These are phyloP conservation scores for Stemphylium lycopersici DNA, from an alignment of 2,329 filamentous ascomycete genomes.

Conservation along the genomic window DNA sequence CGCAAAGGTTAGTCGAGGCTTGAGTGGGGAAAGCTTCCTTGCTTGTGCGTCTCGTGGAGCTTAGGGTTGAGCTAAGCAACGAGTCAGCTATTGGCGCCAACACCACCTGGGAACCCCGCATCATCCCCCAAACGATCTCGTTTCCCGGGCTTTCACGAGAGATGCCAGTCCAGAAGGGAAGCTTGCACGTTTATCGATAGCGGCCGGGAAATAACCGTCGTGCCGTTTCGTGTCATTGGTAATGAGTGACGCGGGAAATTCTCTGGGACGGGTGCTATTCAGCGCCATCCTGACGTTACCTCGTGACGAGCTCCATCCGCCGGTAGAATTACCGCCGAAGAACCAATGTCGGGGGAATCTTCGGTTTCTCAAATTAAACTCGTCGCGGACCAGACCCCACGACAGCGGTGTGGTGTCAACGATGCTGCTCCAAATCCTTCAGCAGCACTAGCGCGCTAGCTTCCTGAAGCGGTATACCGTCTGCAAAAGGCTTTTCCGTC, in stretches of 20 bases:
- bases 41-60: constrained; percentile 15
- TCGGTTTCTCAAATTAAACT: constrained; percentile 1
- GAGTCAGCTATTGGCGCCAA: constrained; percentile 5
- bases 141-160: not conserved
- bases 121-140: constrained; percentile 11
- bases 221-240: not conserved
- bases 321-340: constrained; percentile 4
- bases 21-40: constrained; percentile 28
- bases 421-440: constrained; percentile 48
- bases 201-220: not conserved
- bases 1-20: constrained; percentile 17
- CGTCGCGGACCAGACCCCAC: constrained; percentile 23
- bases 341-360: not conserved
- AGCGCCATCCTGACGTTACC: constrained; percentile 2
- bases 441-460: constrained; percentile 57
- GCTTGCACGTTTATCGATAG: not conserved
- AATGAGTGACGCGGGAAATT: not conserved
- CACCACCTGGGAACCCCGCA: constrained; percentile 10
- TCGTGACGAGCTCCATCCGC: constrained; percentile 9
- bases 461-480: constrained; percentile 58
- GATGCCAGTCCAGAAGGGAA: not conserved
- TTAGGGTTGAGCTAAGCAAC: constrained; percentile 14
- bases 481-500: constrained; percentile 40
- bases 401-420: constrained; percentile 14
- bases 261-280: constrained; percentile 1